phyloP scores from a whole-genome alignment of 2,329 filamentous ascomycete species.

The Ceratocystis albifundus region DNA sequence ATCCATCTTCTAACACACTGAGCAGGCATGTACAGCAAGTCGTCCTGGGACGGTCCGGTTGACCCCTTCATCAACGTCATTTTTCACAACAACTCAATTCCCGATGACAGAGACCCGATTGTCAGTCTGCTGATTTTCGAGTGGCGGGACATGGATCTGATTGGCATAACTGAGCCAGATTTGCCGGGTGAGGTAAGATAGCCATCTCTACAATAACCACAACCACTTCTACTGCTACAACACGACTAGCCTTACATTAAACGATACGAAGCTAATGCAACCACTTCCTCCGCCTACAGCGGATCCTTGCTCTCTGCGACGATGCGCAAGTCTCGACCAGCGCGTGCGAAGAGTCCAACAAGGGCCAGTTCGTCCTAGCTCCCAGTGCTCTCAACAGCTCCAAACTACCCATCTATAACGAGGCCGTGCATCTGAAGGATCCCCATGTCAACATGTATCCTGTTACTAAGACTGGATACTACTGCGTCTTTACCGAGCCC shows the following conservation, averaged over 20 bases:
- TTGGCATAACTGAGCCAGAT: slow-evolving; percentile 54
- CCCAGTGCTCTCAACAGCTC: slow-evolving; percentile 63
- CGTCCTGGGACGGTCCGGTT: slow-evolving; percentile 73
- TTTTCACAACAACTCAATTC: slow-evolving; percentile 52
- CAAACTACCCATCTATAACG: slow-evolving; percentile 60
- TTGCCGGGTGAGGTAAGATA: slow-evolving; percentile 43
- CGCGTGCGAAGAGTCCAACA: slow-evolving; percentile 63
- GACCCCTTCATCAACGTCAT: slow-evolving; percentile 84
- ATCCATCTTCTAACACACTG: slow-evolving; percentile 32
- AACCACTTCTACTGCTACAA: not conserved
- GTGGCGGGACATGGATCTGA: slow-evolving; percentile 71
- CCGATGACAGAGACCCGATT: slow-evolving; percentile 53
- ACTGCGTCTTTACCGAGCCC: slow-evolving; percentile 72
- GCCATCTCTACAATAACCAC: not conserved
- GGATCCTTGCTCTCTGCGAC: slow-evolving; percentile 57
- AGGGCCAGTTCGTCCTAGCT: slow-evolving; percentile 74
- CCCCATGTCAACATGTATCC: slow-evolving; percentile 66
- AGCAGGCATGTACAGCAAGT: slow-evolving; percentile 79
- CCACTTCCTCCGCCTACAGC: slow-evolving; percentile 17
- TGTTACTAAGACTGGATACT: slow-evolving; percentile 86
- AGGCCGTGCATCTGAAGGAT: slow-evolving; percentile 71
- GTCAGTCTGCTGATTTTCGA: slow-evolving; percentile 87
- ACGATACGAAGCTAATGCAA: slow-evolving; percentile 33
- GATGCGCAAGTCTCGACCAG: slow-evolving; percentile 54
- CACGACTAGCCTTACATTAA: slow-evolving; percentile 19